Conservation (phyloP, 1,284 basidiomycete genomes). For the Volvariella surrecta region DNA sequence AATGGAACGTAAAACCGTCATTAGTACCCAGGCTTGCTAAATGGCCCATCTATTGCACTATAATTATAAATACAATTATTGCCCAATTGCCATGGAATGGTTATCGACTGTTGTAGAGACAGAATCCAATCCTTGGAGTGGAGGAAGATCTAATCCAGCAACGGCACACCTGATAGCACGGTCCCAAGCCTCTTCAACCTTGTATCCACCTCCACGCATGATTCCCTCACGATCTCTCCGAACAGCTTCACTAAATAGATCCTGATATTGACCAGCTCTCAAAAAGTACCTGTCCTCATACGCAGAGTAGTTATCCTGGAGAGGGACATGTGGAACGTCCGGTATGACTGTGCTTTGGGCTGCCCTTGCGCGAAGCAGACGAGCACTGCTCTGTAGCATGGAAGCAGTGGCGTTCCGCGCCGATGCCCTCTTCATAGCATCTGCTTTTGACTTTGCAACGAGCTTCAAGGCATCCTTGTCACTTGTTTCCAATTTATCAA, state of each 20-base stretch:
- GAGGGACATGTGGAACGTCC: constrained; percentile 67
- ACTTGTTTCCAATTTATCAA: constrained; percentile 71
- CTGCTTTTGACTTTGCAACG: constrained; percentile 61
- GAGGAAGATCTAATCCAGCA: constrained; percentile 58
- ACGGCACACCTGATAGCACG: constrained; percentile 74
- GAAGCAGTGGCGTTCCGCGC: constrained; percentile 41
- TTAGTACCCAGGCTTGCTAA: constrained; percentile 29
- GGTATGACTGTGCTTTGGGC: constrained; percentile 52
- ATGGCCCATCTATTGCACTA: not conserved
- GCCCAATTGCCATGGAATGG: too few species aligned
- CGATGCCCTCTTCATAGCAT: constrained; percentile 48
- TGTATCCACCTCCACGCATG: constrained; percentile 81
- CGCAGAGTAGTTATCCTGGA: constrained; percentile 67
- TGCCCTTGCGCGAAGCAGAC: constrained; percentile 47
- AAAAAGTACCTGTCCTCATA: constrained; percentile 63
- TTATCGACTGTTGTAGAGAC: not conserved
- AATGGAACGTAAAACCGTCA: constrained; percentile 39
- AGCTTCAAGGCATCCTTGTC: constrained; percentile 61
- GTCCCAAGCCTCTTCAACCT: constrained; percentile 80
- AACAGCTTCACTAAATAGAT: constrained; percentile 67
- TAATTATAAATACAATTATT: not conserved
- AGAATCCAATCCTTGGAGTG: constrained; percentile 23
- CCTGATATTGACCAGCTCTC: constrained; percentile 49
- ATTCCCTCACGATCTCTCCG: constrained; percentile 71
- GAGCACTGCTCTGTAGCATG: constrained; percentile 38